Evolutionary conservation across 2,329 filamentous ascomycete genomes (phyloP).

Genomic region (Colletotrichum orbiculare): DNA sequence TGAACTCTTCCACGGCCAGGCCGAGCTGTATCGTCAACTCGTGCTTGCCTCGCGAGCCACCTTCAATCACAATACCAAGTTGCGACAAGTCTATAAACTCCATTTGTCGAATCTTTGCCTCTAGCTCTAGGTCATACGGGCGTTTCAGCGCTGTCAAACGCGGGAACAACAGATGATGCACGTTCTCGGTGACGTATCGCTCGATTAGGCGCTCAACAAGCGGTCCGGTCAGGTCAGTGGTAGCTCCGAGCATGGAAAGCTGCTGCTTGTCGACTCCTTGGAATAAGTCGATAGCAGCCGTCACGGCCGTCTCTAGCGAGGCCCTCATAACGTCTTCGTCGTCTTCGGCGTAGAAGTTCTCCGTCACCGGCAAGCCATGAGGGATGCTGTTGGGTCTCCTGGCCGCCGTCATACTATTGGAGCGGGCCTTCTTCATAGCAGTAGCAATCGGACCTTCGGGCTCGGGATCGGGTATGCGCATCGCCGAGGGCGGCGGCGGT

Average conservation of each 20-base stretch:
- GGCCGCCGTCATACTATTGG: conserved; percentile 56
- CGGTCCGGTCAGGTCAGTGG: conserved; percentile 91
- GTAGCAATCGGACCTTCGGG: conserved; percentile 67
- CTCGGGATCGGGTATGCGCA: conserved; percentile 67
- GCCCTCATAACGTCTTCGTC: conserved; percentile 92
- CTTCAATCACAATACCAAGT: conserved; percentile 87
- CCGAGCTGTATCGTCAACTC: conserved; percentile 82
- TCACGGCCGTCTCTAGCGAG: conserved; percentile 91
- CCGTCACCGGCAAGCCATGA: conserved; percentile 61
- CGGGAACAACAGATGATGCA: conserved; percentile 90
- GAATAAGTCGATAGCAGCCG: conserved; percentile 93
- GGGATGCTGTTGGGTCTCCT: conserved; percentile 42
- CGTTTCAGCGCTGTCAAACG: conserved; percentile 81
- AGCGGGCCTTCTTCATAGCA: conserved; percentile 66
- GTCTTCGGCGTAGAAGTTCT: conserved; percentile 82
- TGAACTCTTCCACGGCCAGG: conserved; percentile 87
- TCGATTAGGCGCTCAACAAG: conserved; percentile 95
- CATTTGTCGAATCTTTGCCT: conserved; percentile 93
- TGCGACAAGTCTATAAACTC: conserved; percentile 93
- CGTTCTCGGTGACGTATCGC: conserved; percentile 91
- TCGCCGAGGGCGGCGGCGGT: conserved; percentile 76
- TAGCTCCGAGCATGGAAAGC: conserved; percentile 88
- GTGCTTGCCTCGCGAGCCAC: conserved; percentile 81
- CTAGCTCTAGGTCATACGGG: conserved; percentile 86
- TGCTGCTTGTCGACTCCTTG: conserved; percentile 97